Evolutionary conservation across 2,329 filamentous ascomycete species (phyloP).

Genomic region (Aureobasidium sp.): DNA sequence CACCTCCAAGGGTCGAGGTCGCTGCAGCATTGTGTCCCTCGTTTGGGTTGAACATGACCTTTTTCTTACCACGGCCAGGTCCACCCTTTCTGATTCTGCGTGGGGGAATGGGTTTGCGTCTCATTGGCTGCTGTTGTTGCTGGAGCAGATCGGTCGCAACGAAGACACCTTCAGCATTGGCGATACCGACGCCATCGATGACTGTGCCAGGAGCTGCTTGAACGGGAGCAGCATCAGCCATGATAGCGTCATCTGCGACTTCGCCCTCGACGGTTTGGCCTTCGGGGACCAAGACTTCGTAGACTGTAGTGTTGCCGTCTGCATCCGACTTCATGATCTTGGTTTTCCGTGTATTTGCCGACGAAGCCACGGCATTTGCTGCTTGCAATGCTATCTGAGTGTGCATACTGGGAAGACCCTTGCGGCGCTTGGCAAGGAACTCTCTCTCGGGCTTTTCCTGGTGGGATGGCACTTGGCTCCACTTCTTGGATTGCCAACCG

Average conservation of each 20-base stretch:
- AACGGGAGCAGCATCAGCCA: constrained; percentile 35
- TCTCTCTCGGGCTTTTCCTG: constrained; percentile 52
- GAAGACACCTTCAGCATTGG: constrained; percentile 53
- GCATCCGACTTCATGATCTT: constrained; percentile 73
- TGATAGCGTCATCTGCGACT: constrained; percentile 51
- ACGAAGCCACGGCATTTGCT: constrained; percentile 11
- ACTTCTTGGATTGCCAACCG: constrained; percentile 52
- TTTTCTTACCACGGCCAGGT: constrained; percentile 72
- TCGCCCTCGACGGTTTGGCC: constrained; percentile 76
- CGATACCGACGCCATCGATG: constrained; percentile 51
- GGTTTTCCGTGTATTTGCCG: constrained; percentile 58
- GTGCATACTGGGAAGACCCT: constrained; percentile 49
- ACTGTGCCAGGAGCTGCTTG: constrained; percentile 51
- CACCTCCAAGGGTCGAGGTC: constrained; percentile 29
- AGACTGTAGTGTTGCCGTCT: constrained; percentile 71
- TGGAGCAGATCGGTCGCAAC: constrained; percentile 41
- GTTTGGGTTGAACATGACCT: constrained; percentile 49
- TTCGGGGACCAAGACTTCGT: constrained; percentile 73
- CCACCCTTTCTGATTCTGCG: constrained; percentile 72
- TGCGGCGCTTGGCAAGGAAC: constrained; percentile 54
- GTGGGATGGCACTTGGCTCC: constrained; percentile 48
- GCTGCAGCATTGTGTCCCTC: constrained; percentile 33
- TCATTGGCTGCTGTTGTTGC: constrained; percentile 43
- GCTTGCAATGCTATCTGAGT: constrained; percentile 23
- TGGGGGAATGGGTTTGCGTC: constrained; percentile 63